Evolutionary conservation across 2,329 filamentous ascomycete genomes (phyloP).

Genomic region (Exophiala sp.): DNA sequence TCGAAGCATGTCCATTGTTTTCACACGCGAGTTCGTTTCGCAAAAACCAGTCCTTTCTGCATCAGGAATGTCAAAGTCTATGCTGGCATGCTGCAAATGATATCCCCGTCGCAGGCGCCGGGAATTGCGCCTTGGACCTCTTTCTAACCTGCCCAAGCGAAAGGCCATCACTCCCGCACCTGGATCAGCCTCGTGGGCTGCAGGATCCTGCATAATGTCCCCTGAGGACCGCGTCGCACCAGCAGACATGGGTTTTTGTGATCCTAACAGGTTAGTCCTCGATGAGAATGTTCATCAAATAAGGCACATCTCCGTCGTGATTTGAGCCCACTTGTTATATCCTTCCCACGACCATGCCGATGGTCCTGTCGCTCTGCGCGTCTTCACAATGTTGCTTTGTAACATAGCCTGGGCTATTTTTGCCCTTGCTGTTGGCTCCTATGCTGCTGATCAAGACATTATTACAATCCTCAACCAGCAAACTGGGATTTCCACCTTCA

Average conservation of each 20-base stretch:
- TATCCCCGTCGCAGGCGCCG: no score
- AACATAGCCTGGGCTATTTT: slow-evolving; percentile 3
- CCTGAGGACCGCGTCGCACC: slow-evolving; percentile 1
- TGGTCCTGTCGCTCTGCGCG: slow-evolving; percentile 4
- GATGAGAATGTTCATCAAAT: slow-evolving; percentile 4
- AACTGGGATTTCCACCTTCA: slow-evolving; percentile 21
- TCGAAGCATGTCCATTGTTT: no score
- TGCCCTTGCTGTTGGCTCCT: slow-evolving; percentile 1
- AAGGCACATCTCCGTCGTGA: slow-evolving; percentile 13
- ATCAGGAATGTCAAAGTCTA: no score
- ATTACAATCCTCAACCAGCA: slow-evolving; percentile 24
- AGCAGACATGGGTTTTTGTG: background rate
- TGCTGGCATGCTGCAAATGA: no score
- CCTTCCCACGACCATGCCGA: slow-evolving; percentile 11
- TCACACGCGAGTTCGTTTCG: no score
- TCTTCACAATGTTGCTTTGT: slow-evolving; percentile 14
- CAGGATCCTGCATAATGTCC: background rate
- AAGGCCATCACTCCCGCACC: background rate
- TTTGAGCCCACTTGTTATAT: slow-evolving; percentile 19
- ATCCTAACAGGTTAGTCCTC: background rate
- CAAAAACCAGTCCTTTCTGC: no score
- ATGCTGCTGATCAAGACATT: slow-evolving; percentile 21
- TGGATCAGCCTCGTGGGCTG: background rate
- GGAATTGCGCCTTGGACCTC: background rate
- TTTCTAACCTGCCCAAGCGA: background rate